A percentile compares a stretch with the other conserved stretches of the same genome.
These are phyloP conservation scores for Lasiosphaeria miniovina DNA, from an alignment of 495 filamentous ascomycete genomes.

Conservation along the genomic window DNA sequence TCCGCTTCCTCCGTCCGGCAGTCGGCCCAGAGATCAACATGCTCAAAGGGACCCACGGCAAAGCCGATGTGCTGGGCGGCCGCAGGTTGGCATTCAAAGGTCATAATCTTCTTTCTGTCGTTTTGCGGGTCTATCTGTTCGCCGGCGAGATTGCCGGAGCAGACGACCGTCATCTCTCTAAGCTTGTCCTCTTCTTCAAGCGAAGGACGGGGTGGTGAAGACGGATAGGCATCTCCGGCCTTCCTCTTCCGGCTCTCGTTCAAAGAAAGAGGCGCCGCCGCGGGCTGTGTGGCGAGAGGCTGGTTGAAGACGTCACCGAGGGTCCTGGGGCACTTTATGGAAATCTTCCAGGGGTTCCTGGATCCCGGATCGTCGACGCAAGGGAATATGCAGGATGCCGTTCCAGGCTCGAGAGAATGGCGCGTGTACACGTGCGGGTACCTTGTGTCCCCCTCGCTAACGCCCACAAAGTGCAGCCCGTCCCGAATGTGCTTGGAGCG, in stretches of 20 bases:
- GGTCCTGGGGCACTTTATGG: conserved; percentile 78
- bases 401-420: conserved; percentile 71
- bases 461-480: conserved; percentile 86
- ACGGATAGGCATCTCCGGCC: conserved; percentile 30
- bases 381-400: conserved; percentile 81
- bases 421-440: conserved; percentile 92
- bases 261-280: conserved; percentile 3
- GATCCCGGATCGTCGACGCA: conserved; percentile 81
- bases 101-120: conserved; percentile 73
- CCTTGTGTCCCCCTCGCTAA: conserved; percentile 68
- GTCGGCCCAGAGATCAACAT: conserved; percentile 77
- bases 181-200: conserved; percentile 70
- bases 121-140: conserved; percentile 74
- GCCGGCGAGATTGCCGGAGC: conserved; percentile 81
- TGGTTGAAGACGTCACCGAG: conserved; percentile 75
- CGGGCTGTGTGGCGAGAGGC: conserved; percentile 30
- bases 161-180: conserved; percentile 83
- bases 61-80: conserved; percentile 87
- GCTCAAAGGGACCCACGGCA: conserved; percentile 89
- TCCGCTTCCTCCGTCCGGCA: conserved; percentile 88
- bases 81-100: conserved; percentile 67
- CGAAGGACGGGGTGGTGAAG: conserved; percentile 31
- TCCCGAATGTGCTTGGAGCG: conserved; percentile 68
- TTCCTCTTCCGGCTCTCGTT: conserved; percentile 35
- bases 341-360: conserved; percentile 82